Conservation (phyloP, 2,329 filamentous ascomycete species). For the Alternaria gaisen region DNA sequence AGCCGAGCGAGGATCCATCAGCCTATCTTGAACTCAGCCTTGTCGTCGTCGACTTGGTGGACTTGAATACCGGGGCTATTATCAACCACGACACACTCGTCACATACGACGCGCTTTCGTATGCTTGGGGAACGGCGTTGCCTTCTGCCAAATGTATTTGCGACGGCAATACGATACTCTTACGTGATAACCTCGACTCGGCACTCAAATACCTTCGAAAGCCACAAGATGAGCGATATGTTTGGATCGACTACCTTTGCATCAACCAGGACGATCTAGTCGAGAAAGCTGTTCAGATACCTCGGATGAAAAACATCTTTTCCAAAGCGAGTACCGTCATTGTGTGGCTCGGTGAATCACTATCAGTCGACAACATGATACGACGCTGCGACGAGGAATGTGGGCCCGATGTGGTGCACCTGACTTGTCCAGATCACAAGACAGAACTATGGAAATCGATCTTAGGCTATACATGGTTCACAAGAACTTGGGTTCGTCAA, state of each 20-base stretch:
- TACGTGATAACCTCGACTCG: background rate
- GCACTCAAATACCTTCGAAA: background rate
- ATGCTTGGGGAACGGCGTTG: background rate
- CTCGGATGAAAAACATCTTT: background rate
- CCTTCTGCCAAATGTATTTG: background rate
- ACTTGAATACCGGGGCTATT: background rate
- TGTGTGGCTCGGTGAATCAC: background rate
- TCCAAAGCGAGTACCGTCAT: background rate
- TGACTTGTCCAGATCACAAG: background rate
- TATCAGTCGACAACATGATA: background rate
- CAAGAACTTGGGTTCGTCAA: background rate
- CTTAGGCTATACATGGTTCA: background rate
- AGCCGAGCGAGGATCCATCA: fast-evolving
- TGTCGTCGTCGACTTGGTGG: background rate
- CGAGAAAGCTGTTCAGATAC: background rate
- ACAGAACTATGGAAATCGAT: background rate
- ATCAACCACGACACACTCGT: background rate
- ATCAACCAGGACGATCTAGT: background rate
- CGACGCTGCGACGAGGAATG: background rate
- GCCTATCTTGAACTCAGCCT: background rate
- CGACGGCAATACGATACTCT: background rate
- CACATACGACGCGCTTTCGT: background rate
- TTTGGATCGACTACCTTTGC: background rate
- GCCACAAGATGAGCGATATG: background rate
- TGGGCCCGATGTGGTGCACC: background rate